Evolutionary conservation across 2,329 filamentous ascomycete species (phyloP), one percentile per base, ranked within the genome.

Genomic region (Arthroderma sp.): DNA sequence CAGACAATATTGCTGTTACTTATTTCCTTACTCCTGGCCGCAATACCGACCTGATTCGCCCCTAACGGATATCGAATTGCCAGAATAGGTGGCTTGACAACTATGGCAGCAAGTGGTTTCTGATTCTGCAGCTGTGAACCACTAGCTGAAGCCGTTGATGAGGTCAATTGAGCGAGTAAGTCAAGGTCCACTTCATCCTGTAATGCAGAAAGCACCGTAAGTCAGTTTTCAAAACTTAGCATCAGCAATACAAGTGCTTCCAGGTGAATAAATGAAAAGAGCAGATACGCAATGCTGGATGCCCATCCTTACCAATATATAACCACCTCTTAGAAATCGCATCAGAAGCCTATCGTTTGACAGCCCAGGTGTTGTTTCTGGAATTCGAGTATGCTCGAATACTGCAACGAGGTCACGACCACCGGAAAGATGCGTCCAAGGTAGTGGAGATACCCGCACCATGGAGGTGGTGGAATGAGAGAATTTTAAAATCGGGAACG

Each of bases 11-110:
- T 29, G 10, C 15, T 3, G 15, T 34, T 34, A 34, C 11, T 34
- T 11, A 9, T 11, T 34, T 34, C 11, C 9, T 9, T 11, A 11
- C 32, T 34, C 15, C 3, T 22, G 15, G 7, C 8, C 3, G n/a
- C 30, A n/a, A 37, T 47, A 48, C 42, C 50, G 55, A 61, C 61
- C 54, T 57, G 53, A 51, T 55, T 49, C 45, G 53, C 51, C 45
- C 45, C 47, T 51, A 53, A 50, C 34, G 61, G 62, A 51, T 67
- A 70, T 48, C 67, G 68, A 36, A 70, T 58, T 28, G 67, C 67
- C 33, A 70, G 56, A 48, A 63, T 67, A n/a, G 67, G 67, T 6
- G 56, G 54, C 50, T 66, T 67, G 30, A 69, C 63, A 30, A 70
- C 58, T 10, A 70, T 59, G 7, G 63, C 59, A 42, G 67, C 63